These are phyloP conservation scores for Boletellus ananas DNA, from an alignment of 768 basidiomycete genomes.

Conservation along the genomic window DNA sequence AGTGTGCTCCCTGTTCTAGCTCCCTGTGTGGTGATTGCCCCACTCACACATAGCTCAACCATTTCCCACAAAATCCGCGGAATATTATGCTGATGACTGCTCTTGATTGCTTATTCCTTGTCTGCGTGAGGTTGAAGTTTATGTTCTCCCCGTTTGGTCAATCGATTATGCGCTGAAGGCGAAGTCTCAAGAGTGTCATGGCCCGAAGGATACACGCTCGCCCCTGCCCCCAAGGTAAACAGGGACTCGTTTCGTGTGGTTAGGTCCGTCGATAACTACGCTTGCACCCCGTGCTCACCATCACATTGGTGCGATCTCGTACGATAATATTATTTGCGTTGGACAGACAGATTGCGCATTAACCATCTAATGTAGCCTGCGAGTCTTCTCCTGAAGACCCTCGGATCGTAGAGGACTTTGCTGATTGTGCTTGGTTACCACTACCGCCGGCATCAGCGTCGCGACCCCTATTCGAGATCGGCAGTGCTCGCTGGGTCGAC, in stretches of 20 bases:
- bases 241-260: neutral
- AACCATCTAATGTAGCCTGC: conserved; percentile 12
- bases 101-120: no score
- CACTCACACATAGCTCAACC: no score
- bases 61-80: no score
- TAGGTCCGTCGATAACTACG: neutral
- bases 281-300: neutral
- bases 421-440: conserved; percentile 3
- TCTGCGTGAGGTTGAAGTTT: no score
- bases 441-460: conserved; percentile 9
- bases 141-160: neutral
- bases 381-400: conserved; percentile 15
- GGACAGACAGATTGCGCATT: neutral
- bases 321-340: neutral
- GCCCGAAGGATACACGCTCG: neutral
- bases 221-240: neutral
- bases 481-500: conserved; percentile 13
- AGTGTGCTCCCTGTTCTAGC: no score
- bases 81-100: no score
- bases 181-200: neutral
- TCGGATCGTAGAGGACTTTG: conserved; percentile 12
- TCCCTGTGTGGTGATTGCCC: no score
- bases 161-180: neutral
- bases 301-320: neutral
- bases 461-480: conserved; percentile 3